phyloP scores from a whole-genome alignment of 139 green algal genomes.

The Gonium pectorale region DNA sequence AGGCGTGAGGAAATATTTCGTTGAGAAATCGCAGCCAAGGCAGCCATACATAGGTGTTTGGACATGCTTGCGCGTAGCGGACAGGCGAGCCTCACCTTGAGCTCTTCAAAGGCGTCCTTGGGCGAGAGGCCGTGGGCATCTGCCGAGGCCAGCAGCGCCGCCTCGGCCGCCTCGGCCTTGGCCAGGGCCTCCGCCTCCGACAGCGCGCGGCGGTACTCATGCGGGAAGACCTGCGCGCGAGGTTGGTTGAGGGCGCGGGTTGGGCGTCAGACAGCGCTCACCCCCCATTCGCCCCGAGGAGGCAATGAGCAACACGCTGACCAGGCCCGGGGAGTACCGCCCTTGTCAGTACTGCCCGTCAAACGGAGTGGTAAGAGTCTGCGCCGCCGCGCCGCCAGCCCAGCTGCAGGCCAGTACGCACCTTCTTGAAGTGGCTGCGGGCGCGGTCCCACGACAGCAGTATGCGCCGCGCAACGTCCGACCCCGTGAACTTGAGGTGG shows the following conservation, averaged over 20 bases:
- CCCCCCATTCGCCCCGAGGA: too few relatives aligned
- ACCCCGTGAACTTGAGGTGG: slow-evolving; percentile 88
- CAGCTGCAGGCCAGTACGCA: too few relatives aligned
- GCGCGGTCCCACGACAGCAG: slow-evolving; percentile 81
- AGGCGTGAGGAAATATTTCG: too few relatives aligned
- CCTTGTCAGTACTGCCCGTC: too few relatives aligned
- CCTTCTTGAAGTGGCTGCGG: slow-evolving; percentile 81
- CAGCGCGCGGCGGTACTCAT: slow-evolving; percentile 80
- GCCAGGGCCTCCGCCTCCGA: slow-evolving; percentile 66
- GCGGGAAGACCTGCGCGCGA: slow-evolving; percentile 75
- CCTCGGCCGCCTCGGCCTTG: slow-evolving; percentile 71
- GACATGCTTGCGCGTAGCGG: too few relatives aligned
- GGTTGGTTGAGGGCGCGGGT: too few relatives aligned
- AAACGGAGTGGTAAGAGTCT: not conserved
- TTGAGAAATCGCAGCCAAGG: too few relatives aligned
- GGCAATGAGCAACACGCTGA: too few relatives aligned
- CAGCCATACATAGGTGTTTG: too few relatives aligned
- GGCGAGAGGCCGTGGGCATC: slow-evolving; percentile 13
- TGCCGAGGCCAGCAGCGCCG: slow-evolving; percentile 60
- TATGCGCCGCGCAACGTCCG: slow-evolving; percentile 68
- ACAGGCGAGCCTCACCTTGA: too few relatives aligned
- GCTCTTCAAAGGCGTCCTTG: slow-evolving; percentile 86
- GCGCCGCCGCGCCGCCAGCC: not conserved
- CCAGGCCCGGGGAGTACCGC: too few relatives aligned
- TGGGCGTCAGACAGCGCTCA: too few relatives aligned